These are phyloP conservation scores for Xylariales sp. DNA, from an alignment of 2,329 filamentous ascomycete genomes.

Conservation along the genomic window DNA sequence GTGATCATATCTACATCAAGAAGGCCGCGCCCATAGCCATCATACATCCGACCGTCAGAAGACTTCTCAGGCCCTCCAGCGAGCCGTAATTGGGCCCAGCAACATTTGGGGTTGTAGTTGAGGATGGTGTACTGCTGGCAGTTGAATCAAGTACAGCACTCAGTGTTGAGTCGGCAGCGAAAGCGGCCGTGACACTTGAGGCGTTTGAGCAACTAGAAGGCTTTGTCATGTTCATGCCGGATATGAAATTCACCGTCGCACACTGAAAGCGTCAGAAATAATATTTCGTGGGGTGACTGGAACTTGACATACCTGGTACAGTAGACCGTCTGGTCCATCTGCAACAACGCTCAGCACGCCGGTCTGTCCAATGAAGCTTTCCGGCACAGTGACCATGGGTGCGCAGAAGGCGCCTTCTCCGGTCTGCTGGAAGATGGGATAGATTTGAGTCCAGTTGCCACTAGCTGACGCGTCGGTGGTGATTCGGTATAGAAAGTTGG, in stretches of 20 bases:
- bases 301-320: slow-evolving; percentile 47
- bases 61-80: background rate
- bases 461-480: slow-evolving; percentile 44
- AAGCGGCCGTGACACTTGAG: slow-evolving; percentile 27
- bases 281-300: slow-evolving; percentile 10
- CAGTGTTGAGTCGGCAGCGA: slow-evolving; percentile 25
- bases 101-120: slow-evolving; percentile 1
- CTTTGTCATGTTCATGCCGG: slow-evolving; percentile 26
- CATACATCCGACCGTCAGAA: slow-evolving; percentile 3
- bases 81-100: background rate
- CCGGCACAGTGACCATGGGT: slow-evolving; percentile 42
- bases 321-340: slow-evolving; percentile 48
- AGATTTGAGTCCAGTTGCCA: slow-evolving; percentile 51
- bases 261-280: slow-evolving; percentile 35
- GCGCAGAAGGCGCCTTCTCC: slow-evolving; percentile 52
- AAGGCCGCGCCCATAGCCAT: slow-evolving; percentile 3
- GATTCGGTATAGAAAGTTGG: slow-evolving; percentile 54
- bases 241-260: slow-evolving; percentile 50
- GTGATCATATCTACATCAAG: slow-evolving; percentile 2
- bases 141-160: slow-evolving; percentile 22
- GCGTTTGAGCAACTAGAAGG: slow-evolving; percentile 33
- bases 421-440: slow-evolving; percentile 48
- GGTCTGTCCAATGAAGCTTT: slow-evolving; percentile 47
- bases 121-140: slow-evolving; percentile 1
- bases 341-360: slow-evolving; percentile 50